A percentile compares a stretch with the other conserved stretches of the same genome.
These are phyloP conservation scores for Spathaspora sp. DNA, from an alignment of 805 yeast genomes.

Conservation along the genomic window DNA sequence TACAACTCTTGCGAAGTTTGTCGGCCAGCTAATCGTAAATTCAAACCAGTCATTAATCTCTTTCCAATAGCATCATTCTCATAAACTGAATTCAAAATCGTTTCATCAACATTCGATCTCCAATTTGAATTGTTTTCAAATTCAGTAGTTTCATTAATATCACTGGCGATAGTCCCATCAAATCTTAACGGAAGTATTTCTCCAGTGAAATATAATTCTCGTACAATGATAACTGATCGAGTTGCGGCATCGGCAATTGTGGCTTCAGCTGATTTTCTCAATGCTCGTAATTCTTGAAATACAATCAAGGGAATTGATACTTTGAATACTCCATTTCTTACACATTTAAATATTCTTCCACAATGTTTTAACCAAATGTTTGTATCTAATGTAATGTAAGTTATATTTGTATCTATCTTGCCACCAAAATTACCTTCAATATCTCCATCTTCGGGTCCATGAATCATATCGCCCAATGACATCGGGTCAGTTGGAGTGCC, in stretches of 20 bases:
- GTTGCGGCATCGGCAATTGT: slow-evolving; percentile 79
- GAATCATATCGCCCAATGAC: slow-evolving; percentile 6
- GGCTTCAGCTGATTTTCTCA: slow-evolving; percentile 68
- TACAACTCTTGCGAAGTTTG: neutral
- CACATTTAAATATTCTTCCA: slow-evolving; percentile 69
- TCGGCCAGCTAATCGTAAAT: slow-evolving; percentile 14
- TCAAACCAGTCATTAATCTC: slow-evolving; percentile 39
- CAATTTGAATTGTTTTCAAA: slow-evolving; percentile 71
- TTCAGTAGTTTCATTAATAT: slow-evolving; percentile 68
- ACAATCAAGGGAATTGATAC: slow-evolving; percentile 70
- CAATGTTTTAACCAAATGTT: slow-evolving; percentile 80
- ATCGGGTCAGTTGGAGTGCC: slow-evolving; percentile 9
- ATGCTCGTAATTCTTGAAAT: slow-evolving; percentile 70
- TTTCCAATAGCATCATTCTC: slow-evolving; percentile 40
- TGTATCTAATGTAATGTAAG: slow-evolving; percentile 67
- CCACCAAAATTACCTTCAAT: slow-evolving; percentile 52
- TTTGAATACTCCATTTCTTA: slow-evolving; percentile 55
- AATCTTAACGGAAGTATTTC: slow-evolving; percentile 59
- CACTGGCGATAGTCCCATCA: slow-evolving; percentile 65
- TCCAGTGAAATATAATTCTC: slow-evolving; percentile 59
- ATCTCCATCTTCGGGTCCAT: neutral
- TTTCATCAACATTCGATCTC: slow-evolving; percentile 71
- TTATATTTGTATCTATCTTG: slow-evolving; percentile 52
- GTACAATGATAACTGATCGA: slow-evolving; percentile 68
- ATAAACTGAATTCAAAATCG: slow-evolving; percentile 50